A percentile compares a stretch with the other conserved stretches of the same genome.
phyloP scores from a whole-genome alignment of 176 grass and related monocot genomes.

The Aegilops longissima region DNA sequence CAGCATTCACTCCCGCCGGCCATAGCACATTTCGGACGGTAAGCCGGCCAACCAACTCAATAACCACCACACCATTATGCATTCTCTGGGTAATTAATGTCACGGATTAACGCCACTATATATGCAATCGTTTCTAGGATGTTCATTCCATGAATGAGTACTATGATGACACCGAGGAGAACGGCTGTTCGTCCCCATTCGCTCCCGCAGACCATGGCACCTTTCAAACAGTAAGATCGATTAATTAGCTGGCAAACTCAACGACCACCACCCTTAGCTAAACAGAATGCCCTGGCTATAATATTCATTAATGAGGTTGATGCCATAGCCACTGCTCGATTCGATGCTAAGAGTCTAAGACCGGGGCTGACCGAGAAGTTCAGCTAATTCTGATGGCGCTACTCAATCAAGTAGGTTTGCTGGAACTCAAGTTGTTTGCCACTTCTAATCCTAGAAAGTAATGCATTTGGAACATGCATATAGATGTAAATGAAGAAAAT shows the following conservation, averaged over 20 bases:
- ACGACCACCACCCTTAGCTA: slow-evolving; percentile 43
- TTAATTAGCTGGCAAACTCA: too few relatives aligned
- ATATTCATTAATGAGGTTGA: slow-evolving; percentile 99
- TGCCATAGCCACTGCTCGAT: slow-evolving; percentile 93
- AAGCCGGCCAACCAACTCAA: too few relatives aligned
- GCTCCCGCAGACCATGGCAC: too few relatives aligned
- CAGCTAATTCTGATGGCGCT: slow-evolving; percentile 99
- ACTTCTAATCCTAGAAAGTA: not conserved
- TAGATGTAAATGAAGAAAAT: not conserved
- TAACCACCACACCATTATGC: not conserved
- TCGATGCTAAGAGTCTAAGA: slow-evolving; percentile 97
- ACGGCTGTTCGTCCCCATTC: not conserved
- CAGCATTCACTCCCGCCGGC: too few relatives aligned
- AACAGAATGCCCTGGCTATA: slow-evolving; percentile 95
- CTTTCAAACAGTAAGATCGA: too few relatives aligned
- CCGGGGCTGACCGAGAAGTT: slow-evolving; percentile 94
- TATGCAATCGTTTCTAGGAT: not conserved
- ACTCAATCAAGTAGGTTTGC: slow-evolving; percentile 71
- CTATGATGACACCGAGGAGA: not conserved
- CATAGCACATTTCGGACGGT: too few relatives aligned
- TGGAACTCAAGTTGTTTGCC: not conserved
- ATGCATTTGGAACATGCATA: not conserved
- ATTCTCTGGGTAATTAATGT: too few relatives aligned
- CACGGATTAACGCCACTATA: not conserved
- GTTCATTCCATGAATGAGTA: not conserved